These are phyloP conservation scores for Cladosporium sp. DNA, from an alignment of 2,329 filamentous ascomycete genomes.

Conservation along the genomic window DNA sequence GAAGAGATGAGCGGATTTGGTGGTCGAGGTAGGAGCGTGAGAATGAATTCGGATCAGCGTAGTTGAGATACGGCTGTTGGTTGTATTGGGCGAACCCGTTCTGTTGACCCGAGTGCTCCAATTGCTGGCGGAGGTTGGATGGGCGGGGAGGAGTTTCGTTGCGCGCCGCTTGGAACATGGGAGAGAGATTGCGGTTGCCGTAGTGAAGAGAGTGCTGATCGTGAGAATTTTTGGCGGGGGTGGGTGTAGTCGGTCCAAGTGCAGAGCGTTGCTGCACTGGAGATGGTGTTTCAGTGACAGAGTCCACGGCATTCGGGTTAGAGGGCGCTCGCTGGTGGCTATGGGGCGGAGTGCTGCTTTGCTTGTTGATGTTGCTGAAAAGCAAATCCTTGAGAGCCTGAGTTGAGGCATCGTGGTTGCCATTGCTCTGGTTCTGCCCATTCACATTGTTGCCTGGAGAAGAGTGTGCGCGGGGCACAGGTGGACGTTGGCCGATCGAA, in stretches of 20 bases:
- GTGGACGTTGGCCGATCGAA: slow-evolving; percentile 19
- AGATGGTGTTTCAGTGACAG: slow-evolving; percentile 30
- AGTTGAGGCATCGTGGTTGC: slow-evolving; percentile 18
- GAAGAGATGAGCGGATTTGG: slow-evolving; percentile 21
- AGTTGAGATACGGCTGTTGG: slow-evolving; percentile 12
- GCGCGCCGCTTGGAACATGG: slow-evolving; percentile 43
- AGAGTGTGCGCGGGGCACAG: slow-evolving; percentile 25
- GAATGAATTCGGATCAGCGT: slow-evolving; percentile 21
- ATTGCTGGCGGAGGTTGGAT: slow-evolving; percentile 39
- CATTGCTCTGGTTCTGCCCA: background rate
- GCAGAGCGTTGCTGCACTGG: slow-evolving; percentile 31
- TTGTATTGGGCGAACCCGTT: slow-evolving; percentile 13
- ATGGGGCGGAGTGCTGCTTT: slow-evolving; percentile 17
- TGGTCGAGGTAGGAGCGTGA: slow-evolving; percentile 29
- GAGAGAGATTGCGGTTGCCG: slow-evolving; percentile 44
- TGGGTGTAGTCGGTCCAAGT: slow-evolving; percentile 24
- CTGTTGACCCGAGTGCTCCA: slow-evolving; percentile 18
- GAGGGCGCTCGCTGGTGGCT: slow-evolving; percentile 17
- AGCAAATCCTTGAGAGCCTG: slow-evolving; percentile 41
- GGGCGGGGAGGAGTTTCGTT: slow-evolving; percentile 37
- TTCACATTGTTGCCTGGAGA: slow-evolving; percentile 15
- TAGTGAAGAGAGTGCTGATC: slow-evolving; percentile 31
- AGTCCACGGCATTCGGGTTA: slow-evolving; percentile 15
- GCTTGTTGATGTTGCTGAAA: slow-evolving; percentile 25
- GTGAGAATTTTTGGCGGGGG: slow-evolving; percentile 20